Evolutionary conservation across 441 rosid genomes (phyloP), one percentile per base, ranked within the genome.

Genomic region (Syzygium syzygioides): DNA sequence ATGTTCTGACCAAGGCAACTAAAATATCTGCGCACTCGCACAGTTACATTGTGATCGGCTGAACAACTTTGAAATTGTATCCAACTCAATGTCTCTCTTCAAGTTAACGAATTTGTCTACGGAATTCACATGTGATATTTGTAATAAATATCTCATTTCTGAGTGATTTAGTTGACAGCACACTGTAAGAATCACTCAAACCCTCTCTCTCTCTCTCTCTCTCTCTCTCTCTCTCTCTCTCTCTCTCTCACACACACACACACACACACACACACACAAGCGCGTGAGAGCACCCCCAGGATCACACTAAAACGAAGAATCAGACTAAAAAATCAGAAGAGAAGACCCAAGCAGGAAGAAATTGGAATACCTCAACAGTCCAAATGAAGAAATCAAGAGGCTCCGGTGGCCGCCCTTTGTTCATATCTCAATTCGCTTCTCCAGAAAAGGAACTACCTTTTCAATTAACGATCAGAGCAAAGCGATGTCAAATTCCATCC

Each of bases 361-460:
- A 60, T 23, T 54, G 30, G 79, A 53, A 55, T 96, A 98, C 99
- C 99, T 98, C 98, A 86, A 97, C 95, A 91, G 99, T 98, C 99
- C 99, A 98, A 91, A 98, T 96, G 96, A 98, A 98, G 98, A 98
- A 98, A 97, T 98, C 99, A 87, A 98, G 99, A 57, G 99, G 99
- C 95, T 98, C 99, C 2, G 99, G 99, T 1, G 94, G 94, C 86
- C 91, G 94, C 71, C 93, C 98, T 94, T 94, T 97, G 94, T 91
- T 97, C 98, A 98, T 98, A 88, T 93, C 94, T 89, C 90, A 59
- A 86, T 76, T 76, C 18, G 52, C 83, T 76, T 41, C 83, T 76
- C 83, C 83, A 76, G 83, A 12, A 12, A 37, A 71, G n/a, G 52
- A 18, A 64, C 83, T 23, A 26, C 83, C 83, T 76, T 76, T 76